Base-by-base conservation (phyloP, 2,329 filamentous ascomycete species). In the Anisogramma anomala region DNA sequence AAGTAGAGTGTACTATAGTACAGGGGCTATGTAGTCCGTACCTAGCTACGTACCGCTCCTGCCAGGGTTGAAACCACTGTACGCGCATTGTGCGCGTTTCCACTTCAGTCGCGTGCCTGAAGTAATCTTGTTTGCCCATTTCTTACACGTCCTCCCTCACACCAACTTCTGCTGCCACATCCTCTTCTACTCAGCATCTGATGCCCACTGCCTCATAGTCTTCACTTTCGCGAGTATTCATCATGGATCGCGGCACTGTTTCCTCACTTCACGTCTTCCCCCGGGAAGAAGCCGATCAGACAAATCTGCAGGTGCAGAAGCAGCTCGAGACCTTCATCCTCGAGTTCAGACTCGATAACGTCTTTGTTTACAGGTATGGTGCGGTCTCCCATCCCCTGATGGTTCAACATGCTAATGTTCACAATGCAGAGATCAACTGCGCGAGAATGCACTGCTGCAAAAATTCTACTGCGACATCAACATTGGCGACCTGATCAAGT, bases 401-500 rank as follows among this genome's bases (percentile, higher is more conserved):
- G 54, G 17, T 55, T 22, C 2, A 34, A 4, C 3, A 22, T 14
- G 19, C 31, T 34, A 4, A 41, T n/a, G 6, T 6, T 5, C 13
- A n/a, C 8, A 14, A 10, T 34, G 3, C 53, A 93, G 91, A 74
- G 89, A 96, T 55, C 91, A 96, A 64, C 76, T 98, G 45, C 79
- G 85, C 54, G 87, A 96, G 58, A 98, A 98, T 66, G 87, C 91
- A 6, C 74, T 96, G 1, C 71, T 94, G 31, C 91, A 94, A 59
- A 87, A 88, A 54, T 96, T 87, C 66, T 95, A 82, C 62, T 95
- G 91, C 67, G 89, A 98, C 60, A 77, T 98, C 58, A 88, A 98
- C 59, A 85, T 98, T 53, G 85, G 84, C 48, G 89, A 98, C 59
- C 68, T 98, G 45, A 96, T 96, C 60, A 91, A 83, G 47, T 96